Evolutionary conservation across 2,329 filamentous ascomycete species (phyloP).

Genomic region (Epicoccum sorghinum): DNA sequence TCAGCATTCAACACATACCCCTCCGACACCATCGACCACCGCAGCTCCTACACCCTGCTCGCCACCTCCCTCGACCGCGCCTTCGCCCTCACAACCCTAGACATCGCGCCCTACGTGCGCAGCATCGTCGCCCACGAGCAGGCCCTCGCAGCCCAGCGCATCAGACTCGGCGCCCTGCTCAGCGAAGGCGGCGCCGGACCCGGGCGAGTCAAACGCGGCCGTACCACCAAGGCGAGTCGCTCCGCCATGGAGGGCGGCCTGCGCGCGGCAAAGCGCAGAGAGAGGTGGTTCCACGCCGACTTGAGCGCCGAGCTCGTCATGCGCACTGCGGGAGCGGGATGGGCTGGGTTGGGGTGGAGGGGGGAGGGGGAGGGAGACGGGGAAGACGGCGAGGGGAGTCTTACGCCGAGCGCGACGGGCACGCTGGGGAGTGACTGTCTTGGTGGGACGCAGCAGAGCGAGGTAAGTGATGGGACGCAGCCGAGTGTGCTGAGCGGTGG

Average conservation of each 20-base stretch:
- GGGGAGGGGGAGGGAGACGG: constrained; percentile 3
- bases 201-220: constrained; percentile 59
- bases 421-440: constrained; percentile 14
- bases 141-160: constrained; percentile 70
- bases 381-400: background rate
- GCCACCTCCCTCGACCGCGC: constrained; percentile 80
- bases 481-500: no score
- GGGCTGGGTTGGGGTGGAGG: constrained; percentile 46
- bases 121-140: constrained; percentile 80
- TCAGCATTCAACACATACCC: constrained; percentile 33
- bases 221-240: constrained; percentile 75
- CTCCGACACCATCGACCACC: constrained; percentile 35
- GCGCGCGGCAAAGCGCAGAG: constrained; percentile 69
- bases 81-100: constrained; percentile 68
- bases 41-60: constrained; percentile 57
- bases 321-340: constrained; percentile 59
- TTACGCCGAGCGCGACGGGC: constrained; percentile 2
- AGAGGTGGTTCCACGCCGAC: constrained; percentile 72
- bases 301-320: constrained; percentile 68
- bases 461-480: no score
- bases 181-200: constrained; percentile 58
- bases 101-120: constrained; percentile 90
- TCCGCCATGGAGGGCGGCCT: constrained; percentile 78
- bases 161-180: constrained; percentile 66
- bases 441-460: background rate